A percentile compares a stretch with the other conserved stretches of the same genome.
Conservation (phyloP, 108 stramenopile species). For the Conticribra guillardii region DNA sequence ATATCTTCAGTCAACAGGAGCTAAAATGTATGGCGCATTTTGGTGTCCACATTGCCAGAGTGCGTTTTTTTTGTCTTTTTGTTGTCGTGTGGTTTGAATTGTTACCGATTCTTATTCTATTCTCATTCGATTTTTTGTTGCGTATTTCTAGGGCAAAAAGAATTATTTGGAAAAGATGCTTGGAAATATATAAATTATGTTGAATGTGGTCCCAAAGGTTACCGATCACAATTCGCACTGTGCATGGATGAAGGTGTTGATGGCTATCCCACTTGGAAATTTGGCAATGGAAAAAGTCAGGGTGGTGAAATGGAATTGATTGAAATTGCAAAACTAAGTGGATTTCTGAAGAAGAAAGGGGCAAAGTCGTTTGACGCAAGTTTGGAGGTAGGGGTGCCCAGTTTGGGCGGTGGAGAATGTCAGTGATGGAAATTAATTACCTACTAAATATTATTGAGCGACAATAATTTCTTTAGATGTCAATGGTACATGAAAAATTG, state of each 20-base stretch:
- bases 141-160: too few species aligned
- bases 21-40: slow-evolving; percentile 77
- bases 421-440: slow-evolving; percentile 23
- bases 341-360: slow-evolving; percentile 18
- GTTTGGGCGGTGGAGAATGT: slow-evolving; percentile 40
- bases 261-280: slow-evolving; percentile 78
- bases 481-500: too few species aligned
- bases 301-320: slow-evolving; percentile 49
- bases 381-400: slow-evolving; percentile 42
- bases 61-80: too few species aligned
- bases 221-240: slow-evolving; percentile 35
- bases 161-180: slow-evolving; percentile 83
- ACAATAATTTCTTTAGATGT: too few species aligned
- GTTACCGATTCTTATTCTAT: too few species aligned
- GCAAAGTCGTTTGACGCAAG: slow-evolving; percentile 29
- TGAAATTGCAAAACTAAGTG: slow-evolving; percentile 47
- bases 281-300: slow-evolving; percentile 45
- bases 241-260: slow-evolving; percentile 59
- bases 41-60: slow-evolving; percentile 88
- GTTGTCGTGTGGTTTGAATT: too few species aligned
- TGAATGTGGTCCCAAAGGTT: slow-evolving; percentile 82
- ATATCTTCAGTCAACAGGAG: slow-evolving; percentile 54
- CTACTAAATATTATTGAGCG: background rate
- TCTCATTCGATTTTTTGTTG: too few species aligned
- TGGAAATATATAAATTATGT: slow-evolving; percentile 67